Base-by-base conservation (phyloP, 371 early-diverging fungal genomes). In the Basidiobolus heterosporus region DNA sequence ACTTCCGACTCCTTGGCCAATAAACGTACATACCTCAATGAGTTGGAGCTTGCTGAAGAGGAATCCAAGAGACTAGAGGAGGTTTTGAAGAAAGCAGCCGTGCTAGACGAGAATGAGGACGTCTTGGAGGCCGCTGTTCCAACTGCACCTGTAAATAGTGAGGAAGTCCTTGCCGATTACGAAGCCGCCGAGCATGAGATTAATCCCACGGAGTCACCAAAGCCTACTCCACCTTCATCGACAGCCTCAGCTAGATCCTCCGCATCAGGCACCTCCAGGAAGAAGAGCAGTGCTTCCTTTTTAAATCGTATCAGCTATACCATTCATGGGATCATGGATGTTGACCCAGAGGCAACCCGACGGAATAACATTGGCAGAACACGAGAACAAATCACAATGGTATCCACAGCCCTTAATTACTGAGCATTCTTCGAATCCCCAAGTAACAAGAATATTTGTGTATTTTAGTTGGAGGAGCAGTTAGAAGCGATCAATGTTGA, bases 261-360 rank as follows among this genome's bases (percentile, higher is more conserved):
- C 3, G 30, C 30, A 30, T 9, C 48, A 19, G 49, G 49, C 3
- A n/a, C 41, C 4, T 39, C 49, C 17, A 58, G 54, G 41, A 57
- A 58, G 16, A 61, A 64, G 40, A 59, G 61, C 41, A 62, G 65
- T n/a, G 62, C 74, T 24, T 47, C 72, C 18, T 61, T 76, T 21
- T 69, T 80, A 44, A 76, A 67, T 57, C 69, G 76, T 5, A 58
- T 80, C 1, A 78, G 85, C 3, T 75, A 82, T 47, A 80, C 82
- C 3, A 57, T 85, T 16, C 81, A 85, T 53, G 86, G 89, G 1
- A 75, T 96, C 43, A 86, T 92, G 55, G 96, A 93, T 65, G 88
- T 88, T 5, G 91, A 96, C 57, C 93, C 93, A 1, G 90, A 88
- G 46, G 78, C 80, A 14, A 83, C 90, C 18, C 78, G 94, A 15